Evolutionary conservation across 2,329 filamentous ascomycete species (phyloP).

Genomic region (Hypoxylon sp.): DNA sequence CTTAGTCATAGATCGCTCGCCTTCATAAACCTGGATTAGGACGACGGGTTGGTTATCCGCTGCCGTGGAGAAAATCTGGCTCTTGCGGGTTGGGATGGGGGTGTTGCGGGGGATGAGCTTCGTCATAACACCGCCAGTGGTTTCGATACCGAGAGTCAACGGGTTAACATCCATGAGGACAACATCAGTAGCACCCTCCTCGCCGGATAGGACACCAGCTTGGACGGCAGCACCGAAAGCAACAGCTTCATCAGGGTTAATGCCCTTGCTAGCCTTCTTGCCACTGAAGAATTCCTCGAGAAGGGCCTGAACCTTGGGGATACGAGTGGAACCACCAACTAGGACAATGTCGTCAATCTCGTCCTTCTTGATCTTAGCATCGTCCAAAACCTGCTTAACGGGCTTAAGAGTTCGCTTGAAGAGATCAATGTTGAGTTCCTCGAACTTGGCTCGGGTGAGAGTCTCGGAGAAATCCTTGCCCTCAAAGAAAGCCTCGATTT

Average conservation of each 20-base stretch:
- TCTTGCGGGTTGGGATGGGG: constrained; percentile 94
- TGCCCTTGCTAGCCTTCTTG: constrained; percentile 99
- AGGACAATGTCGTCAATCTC: constrained; percentile 98
- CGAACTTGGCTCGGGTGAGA: constrained; percentile 98
- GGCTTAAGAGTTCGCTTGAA: constrained; percentile 99
- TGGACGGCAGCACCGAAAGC: constrained; percentile 98
- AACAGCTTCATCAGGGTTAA: constrained; percentile 99
- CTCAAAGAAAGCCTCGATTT: constrained; percentile 97
- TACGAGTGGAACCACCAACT: constrained; percentile 98
- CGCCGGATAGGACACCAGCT: constrained; percentile 93
- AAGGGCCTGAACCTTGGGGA: constrained; percentile 95
- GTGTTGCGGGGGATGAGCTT: constrained; percentile 96
- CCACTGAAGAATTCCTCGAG: constrained; percentile 95
- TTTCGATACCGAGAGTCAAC: constrained; percentile 96
- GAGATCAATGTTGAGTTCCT: constrained; percentile 98
- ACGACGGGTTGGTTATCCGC: constrained; percentile 97
- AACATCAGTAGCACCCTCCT: constrained; percentile 82
- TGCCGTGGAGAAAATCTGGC: constrained; percentile 96
- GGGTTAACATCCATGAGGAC: constrained; percentile 99
- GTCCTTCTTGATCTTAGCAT: constrained; percentile 95
- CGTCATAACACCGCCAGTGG: constrained; percentile 97
- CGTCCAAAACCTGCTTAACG: constrained; percentile 98
- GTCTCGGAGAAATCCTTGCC: constrained; percentile 99
- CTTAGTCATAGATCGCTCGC: constrained; percentile 94
- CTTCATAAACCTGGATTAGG: constrained; percentile 95